Evolutionary conservation across 441 rosid genomes (phyloP).

Genomic region (Theobroma grandiflorum): DNA sequence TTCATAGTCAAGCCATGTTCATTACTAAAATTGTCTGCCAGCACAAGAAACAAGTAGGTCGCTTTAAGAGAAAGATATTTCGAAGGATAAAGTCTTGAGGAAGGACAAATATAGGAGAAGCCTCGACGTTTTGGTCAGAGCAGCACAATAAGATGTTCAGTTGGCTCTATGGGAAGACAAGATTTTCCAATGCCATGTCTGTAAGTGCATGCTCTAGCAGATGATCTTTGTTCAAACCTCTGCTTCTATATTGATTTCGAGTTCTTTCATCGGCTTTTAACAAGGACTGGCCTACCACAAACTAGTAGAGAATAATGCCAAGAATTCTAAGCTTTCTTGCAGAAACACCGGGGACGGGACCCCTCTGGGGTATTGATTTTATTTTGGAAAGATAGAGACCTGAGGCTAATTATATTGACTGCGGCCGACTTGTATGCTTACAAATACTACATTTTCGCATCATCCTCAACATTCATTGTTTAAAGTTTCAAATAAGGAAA

Average conservation of each 20-base stretch:
- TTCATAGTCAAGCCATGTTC: conserved; percentile 20
- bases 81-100: neutral
- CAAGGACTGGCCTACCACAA: no score
- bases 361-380: no score
- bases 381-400: no score
- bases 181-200: conserved; percentile 62
- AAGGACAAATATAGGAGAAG: neutral
- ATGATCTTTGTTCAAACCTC: neutral
- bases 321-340: no score
- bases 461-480: no score
- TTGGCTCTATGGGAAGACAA: conserved; percentile 56
- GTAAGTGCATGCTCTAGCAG: conserved; percentile 45
- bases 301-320: no score
- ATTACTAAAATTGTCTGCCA: neutral
- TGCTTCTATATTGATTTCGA: neutral
- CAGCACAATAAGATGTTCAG: conserved; percentile 49
- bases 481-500: no score
- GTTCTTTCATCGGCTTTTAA: neutral
- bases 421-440: no score
- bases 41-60: neutral
- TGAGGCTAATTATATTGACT: no score
- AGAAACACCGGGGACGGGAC: no score
- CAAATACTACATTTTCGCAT: no score
- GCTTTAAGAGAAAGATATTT: conserved; percentile 5
- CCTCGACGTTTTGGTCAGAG: neutral